Base-by-base conservation (phyloP, 2,329 filamentous ascomycete genomes). In the Alternaria triticimaculans region DNA sequence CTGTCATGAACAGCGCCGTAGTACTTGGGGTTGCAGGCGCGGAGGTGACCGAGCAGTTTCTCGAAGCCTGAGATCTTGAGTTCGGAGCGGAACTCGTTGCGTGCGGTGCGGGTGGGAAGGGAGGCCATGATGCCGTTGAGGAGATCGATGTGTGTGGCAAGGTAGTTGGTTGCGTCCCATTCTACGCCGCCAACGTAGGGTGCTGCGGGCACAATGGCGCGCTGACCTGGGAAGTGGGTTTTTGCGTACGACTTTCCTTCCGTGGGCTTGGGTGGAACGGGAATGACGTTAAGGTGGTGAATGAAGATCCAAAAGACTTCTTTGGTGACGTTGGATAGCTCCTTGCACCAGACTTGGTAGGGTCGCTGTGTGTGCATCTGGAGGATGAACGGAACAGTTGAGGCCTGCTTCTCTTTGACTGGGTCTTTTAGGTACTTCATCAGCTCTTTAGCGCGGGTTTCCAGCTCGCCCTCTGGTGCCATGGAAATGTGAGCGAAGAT, bases 271-370 rank as follows among this genome's bases (percentile, higher is more conserved):
- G 90, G 62, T 12, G 74, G 87, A 33, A 92, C 80, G 21, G 93
- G 87, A 41, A 98, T 87, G 49, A 97, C 90, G 73, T 98, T 98
- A 62, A 97, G 85, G 71, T 97, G 92, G 80, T 98, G 95, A 58
- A 98, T 86, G 82, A 98, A 99, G 77, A 98, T 98, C 95, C 95
- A 99, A 78, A 99, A 99, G 26, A 98, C 95, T 79, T 99, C 95
- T 80, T 97, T 97, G 45, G 94, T 97, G 51, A 98, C 95, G 72
- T 92, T 94, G 63, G 90, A 90, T 18, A 95, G 89, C 81, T 99
- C 96, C 80, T 94, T 96, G 81, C 91, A 93, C 95, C 95, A 99
- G 3, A 97, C 88, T 33, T 93, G 91, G 80, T 97, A 99, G 1
- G 95, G 95, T 0, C 95, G 88, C 54, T 93, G 88, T 37, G 90